phyloP scores from a whole-genome alignment of 2,329 filamentous ascomycete genomes.

The Xylariaceae sp. region DNA sequence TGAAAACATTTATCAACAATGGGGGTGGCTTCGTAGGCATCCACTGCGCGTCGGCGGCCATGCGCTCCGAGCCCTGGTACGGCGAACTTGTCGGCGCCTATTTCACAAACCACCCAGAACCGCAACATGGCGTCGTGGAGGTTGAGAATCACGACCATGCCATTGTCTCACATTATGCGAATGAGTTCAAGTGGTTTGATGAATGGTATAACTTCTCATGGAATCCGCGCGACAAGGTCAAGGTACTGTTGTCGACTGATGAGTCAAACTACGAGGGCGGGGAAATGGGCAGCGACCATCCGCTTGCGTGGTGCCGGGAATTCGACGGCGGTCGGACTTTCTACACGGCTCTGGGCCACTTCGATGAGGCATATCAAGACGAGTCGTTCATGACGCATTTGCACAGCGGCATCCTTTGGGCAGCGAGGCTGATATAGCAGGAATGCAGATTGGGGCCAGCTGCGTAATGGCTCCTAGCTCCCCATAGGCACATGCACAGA shows the following conservation, averaged over 20 bases:
- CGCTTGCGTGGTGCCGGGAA: conserved; percentile 38
- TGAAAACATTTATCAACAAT: conserved; percentile 31
- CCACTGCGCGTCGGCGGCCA: conserved; percentile 36
- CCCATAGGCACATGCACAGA: too few relatives aligned
- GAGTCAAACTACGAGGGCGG: conserved; percentile 35
- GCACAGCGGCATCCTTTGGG: conserved; percentile 21
- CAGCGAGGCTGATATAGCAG: conserved; percentile 3
- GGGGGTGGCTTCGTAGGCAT: conserved; percentile 39
- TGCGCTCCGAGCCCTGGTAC: conserved; percentile 35
- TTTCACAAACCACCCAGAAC: conserved; percentile 36
- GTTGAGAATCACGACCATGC: conserved; percentile 29
- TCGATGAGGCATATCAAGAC: conserved; percentile 36
- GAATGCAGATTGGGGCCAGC: too few relatives aligned
- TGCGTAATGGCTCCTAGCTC: too few relatives aligned
- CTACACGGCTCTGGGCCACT: conserved; percentile 41
- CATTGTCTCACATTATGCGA: conserved; percentile 22
- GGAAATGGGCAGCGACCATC: conserved; percentile 34
- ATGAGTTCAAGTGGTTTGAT: conserved; percentile 33
- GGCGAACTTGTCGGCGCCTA: conserved; percentile 35
- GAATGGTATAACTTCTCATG: conserved; percentile 42
- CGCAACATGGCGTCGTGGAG: conserved; percentile 31
- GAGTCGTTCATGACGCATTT: conserved; percentile 25
- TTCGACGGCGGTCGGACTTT: conserved; percentile 37
- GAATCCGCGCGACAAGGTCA: conserved; percentile 28
- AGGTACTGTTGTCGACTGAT: conserved; percentile 35